Conservation (phyloP, 192 early-diverging fungal genomes). For the Phycomyces blakesleeanus region DNA sequence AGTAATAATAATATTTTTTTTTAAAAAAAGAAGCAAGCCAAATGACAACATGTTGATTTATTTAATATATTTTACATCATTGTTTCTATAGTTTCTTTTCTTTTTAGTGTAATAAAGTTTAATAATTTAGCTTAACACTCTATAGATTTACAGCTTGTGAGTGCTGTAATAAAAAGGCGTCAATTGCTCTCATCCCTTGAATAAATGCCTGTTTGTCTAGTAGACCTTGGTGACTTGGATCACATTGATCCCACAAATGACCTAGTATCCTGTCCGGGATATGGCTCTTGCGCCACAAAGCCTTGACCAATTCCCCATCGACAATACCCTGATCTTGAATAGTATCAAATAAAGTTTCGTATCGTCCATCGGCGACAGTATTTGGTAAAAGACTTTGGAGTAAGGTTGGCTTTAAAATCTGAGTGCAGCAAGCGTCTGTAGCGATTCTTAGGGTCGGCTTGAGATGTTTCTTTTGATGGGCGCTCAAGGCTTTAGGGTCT, state of each 20-base stretch:
- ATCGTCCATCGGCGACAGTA: background rate
- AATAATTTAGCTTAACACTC: too few relatives aligned
- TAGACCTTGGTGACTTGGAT: slow-evolving; percentile 18
- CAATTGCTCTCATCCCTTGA: slow-evolving; percentile 25
- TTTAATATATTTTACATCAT: too few relatives aligned
- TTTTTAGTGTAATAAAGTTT: too few relatives aligned
- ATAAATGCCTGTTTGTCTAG: slow-evolving; percentile 25
- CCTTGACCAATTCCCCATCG: slow-evolving; percentile 8
- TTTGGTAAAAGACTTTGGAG: background rate
- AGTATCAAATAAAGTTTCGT: slow-evolving; percentile 20
- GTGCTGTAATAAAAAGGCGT: slow-evolving; percentile 9
- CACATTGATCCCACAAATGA: slow-evolving; percentile 24
- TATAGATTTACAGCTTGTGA: background rate
- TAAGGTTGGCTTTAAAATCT: background rate
- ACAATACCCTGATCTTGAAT: slow-evolving; percentile 23
- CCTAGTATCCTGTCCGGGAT: slow-evolving; percentile 14
- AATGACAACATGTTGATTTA: too few relatives aligned
- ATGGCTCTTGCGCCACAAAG: slow-evolving; percentile 21
- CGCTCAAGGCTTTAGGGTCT: too few relatives aligned
- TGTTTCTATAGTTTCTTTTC: too few relatives aligned
- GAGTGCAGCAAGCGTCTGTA: too few relatives aligned
- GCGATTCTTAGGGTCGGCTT: too few relatives aligned
- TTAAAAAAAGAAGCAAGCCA: too few relatives aligned
- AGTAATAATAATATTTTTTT: too few relatives aligned
- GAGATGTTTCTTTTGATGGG: too few relatives aligned